Conservation (phyloP, 305 asterid genomes). For the Andrographis paniculata region DNA sequence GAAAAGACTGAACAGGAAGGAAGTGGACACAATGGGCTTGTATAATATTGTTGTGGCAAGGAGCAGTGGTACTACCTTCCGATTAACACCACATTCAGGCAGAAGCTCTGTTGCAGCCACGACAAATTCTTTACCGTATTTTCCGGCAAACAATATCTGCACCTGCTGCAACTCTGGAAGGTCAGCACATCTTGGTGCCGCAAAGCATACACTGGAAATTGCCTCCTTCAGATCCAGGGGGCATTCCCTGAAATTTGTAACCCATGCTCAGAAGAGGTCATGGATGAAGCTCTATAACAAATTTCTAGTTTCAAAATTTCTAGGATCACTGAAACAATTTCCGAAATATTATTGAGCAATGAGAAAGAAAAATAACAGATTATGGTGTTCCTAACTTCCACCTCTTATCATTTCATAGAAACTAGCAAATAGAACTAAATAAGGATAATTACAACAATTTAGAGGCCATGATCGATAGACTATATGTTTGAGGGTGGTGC, state of each 20-base stretch:
- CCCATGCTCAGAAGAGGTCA: constrained; percentile 6
- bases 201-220: constrained; percentile 90
- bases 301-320: too few relatives aligned
- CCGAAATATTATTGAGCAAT: too few relatives aligned
- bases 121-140: constrained; percentile 89
- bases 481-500: not conserved
- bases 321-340: too few relatives aligned
- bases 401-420: not conserved
- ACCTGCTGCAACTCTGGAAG: constrained; percentile 74
- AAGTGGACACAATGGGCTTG: too few relatives aligned
- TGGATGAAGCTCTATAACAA: too few relatives aligned
- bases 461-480: not conserved
- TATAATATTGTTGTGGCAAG: constrained; percentile 3
- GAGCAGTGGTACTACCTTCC: constrained; percentile 55
- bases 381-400: not conserved
- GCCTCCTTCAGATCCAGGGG: constrained; percentile 98
- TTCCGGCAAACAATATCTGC: constrained; percentile 67
- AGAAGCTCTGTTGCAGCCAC: constrained; percentile 83
- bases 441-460: not conserved
- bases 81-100: constrained; percentile 98
- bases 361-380: too few relatives aligned
- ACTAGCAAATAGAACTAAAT: not conserved
- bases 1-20: constrained; percentile 1
- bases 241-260: constrained; percentile 62
- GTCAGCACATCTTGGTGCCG: constrained; percentile 98